Conservation (phyloP, 805 yeast genomes). For the Wickerhamiella siamensis region DNA sequence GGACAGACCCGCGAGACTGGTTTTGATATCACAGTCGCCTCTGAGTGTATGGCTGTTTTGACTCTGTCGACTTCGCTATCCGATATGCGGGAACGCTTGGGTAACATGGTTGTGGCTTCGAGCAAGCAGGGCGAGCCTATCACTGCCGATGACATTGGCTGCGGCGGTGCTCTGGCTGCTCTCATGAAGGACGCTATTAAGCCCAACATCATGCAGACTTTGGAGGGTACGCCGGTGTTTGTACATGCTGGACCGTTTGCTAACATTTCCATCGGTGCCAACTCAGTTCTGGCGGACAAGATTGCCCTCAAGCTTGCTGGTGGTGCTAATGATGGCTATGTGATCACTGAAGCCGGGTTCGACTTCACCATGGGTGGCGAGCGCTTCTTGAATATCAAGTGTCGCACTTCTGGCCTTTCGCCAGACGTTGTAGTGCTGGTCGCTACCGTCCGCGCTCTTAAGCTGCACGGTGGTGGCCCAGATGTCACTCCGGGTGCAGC, state of each 20-base stretch:
- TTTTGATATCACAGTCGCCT: conserved; percentile 91
- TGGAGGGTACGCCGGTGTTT: conserved; percentile 94
- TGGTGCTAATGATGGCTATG: conserved; percentile 46
- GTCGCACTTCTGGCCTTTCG: conserved; percentile 78
- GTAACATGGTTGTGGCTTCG: conserved; percentile 79
- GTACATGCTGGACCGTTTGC: conserved; percentile 99
- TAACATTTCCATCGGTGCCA: conserved; percentile 92
- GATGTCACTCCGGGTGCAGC: conserved; percentile 89
- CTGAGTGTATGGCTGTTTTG: conserved; percentile 90
- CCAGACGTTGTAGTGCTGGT: conserved; percentile 91
- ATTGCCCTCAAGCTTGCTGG: conserved; percentile 86
- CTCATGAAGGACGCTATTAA: conserved; percentile 88
- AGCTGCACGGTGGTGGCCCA: conserved; percentile 94
- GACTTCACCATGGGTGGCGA: conserved; percentile 99
- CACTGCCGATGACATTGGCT: conserved; percentile 87
- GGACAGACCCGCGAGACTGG: conserved; percentile 78
- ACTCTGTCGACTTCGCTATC: conserved; percentile 65
- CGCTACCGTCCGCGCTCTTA: conserved; percentile 90
- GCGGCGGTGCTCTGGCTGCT: conserved; percentile 92
- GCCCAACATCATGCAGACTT: conserved; percentile 92
- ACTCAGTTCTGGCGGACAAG: conserved; percentile 85
- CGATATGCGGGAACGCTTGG: conserved; percentile 80
- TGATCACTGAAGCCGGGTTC: conserved; percentile 94
- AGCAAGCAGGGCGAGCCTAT: conserved; percentile 62
- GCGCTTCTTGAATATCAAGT: conserved; percentile 88